These are phyloP conservation scores for Lepidium didymum DNA, from an alignment of 345 rosid species.

Conservation along the genomic window DNA sequence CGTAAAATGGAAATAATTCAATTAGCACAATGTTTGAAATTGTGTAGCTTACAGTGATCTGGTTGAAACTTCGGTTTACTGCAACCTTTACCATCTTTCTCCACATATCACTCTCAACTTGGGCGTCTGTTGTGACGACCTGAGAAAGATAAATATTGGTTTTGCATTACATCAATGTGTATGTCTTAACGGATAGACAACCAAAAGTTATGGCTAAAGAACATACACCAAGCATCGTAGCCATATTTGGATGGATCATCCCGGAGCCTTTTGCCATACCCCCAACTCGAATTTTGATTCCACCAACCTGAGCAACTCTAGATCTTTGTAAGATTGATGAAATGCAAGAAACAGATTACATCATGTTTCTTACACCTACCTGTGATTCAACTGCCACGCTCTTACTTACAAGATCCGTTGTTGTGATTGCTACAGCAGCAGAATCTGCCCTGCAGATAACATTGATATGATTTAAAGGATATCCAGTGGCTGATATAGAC, in stretches of 20 bases:
- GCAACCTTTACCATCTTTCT: conserved; percentile 81
- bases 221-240: conserved; percentile 91
- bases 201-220: conserved; percentile 7
- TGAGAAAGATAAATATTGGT: conserved; percentile 30
- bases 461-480: conserved; percentile 1
- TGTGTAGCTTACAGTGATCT: conserved; percentile 64
- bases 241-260: conserved; percentile 99
- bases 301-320: conserved; percentile 58
- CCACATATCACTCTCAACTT: conserved; percentile 80
- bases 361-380: conserved; percentile 31
- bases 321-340: neutral
- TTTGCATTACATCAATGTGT: neutral
- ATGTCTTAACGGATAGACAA: neutral
- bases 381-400: conserved; percentile 83
- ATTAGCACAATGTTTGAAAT: neutral
- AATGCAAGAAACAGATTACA: neutral
- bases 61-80: conserved; percentile 93
- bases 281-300: conserved; percentile 55
- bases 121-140: conserved; percentile 91
- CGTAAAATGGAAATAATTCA: neutral
- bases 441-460: conserved; percentile 73
- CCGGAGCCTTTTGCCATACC: conserved; percentile 99
- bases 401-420: conserved; percentile 96
- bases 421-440: conserved; percentile 94
- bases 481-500: neutral